Base-by-base conservation (phyloP, 176 grass and related monocot genomes). In the Phyllostachys edulis region DNA sequence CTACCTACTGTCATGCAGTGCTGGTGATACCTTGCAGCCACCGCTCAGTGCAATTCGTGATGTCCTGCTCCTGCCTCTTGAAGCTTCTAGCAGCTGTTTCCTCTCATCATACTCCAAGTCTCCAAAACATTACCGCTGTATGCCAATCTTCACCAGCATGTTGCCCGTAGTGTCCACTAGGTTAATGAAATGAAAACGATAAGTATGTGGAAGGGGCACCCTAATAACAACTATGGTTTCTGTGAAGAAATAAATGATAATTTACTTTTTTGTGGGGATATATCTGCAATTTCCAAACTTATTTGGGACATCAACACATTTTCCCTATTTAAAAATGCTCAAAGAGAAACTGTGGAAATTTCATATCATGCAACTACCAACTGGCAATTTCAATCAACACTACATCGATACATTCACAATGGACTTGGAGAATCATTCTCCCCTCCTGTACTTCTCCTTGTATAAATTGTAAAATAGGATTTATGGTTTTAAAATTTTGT, bases 381-480 rank as follows among this genome's bases (percentile, higher is more conserved):
- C 29, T 41, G 76, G 9, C 32, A 49, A 46, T 51, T 70, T 60
- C 20, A 79, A 63, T 64, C 42, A 75, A 27, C 8, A 65, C 37
- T 75, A 55, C 32, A 42, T 17, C 63, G 72, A 60, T 86, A 32
- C 12, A 5, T 71, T 63, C 7, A 62, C 10, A 65, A 52, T 70
- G 36, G 11, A 50, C 34, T 69, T 37, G 69, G 44, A 49, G 52
- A 88, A 36, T 1, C 23, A 21, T 10, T 57, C 55, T 72, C 42
- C 29, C 44, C 10, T 55, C 69, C 16, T 85, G 63, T 76, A 63
- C 24, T 77, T 75, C 14, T 15, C 46, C 52, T 69, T 40, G 29
- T 69, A 39, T 73, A 74, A 73, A 38, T 61, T 79, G 67, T 6
- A 80, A 85, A 80, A 69, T 80, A 60, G 37, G 52, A 71, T 0